Evolutionary conservation across 306 rosid species (phyloP).

Genomic region (Corylus heterophylla): DNA sequence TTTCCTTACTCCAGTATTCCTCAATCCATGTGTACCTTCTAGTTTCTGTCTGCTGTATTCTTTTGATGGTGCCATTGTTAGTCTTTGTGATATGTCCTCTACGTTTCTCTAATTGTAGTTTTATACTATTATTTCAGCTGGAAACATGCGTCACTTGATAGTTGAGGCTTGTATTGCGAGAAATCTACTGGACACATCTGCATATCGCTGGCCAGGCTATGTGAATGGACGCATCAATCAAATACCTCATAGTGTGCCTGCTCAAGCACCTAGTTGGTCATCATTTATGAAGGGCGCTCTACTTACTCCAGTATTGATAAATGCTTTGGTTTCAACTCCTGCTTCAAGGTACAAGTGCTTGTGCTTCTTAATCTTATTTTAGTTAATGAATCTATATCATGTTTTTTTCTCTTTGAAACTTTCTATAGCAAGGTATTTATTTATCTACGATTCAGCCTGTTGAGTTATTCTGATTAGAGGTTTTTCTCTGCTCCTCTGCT

Average conservation of each 20-base stretch:
- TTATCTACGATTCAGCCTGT: background rate
- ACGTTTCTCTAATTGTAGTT: constrained; percentile 12
- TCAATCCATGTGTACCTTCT: background rate
- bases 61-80: constrained; percentile 7
- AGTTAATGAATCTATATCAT: constrained; percentile 1
- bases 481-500: background rate
- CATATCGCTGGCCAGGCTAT: constrained; percentile 93
- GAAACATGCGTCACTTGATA: constrained; percentile 90
- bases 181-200: constrained; percentile 78
- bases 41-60: background rate
- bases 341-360: constrained; percentile 78
- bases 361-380: background rate
- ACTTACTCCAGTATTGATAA: constrained; percentile 61
- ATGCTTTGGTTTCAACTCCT: constrained; percentile 81
- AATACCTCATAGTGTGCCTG: constrained; percentile 72
- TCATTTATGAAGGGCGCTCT: constrained; percentile 81
- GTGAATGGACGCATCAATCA: constrained; percentile 69
- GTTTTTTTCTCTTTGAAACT: background rate
- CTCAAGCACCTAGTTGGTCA: constrained; percentile 88
- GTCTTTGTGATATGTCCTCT: background rate
- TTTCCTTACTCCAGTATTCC: background rate
- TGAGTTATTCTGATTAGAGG: background rate
- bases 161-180: constrained; percentile 96
- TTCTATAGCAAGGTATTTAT: background rate
- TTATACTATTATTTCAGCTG: constrained; percentile 62